Evolutionary conservation across 371 early-diverging fungal species (phyloP).

Genomic region (Gilbertella persicaria): DNA sequence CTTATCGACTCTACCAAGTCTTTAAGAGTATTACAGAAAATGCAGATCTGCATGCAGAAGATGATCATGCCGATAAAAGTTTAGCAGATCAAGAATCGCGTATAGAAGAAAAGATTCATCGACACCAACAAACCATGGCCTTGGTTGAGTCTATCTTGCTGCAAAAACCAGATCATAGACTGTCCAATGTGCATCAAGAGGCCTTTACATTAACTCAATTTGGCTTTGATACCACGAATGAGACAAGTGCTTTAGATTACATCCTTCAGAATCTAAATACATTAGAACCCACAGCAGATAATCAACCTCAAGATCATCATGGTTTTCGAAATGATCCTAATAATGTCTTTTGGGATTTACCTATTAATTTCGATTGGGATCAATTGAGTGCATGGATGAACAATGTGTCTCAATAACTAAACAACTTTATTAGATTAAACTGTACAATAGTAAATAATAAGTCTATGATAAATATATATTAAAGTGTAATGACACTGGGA

Average conservation of each 20-base stretch:
- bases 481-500: conserved; percentile 35
- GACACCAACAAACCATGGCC: background rate
- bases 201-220: conserved; percentile 46
- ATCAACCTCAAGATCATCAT: background rate
- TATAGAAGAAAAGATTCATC: conserved; percentile 8
- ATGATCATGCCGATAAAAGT: conserved; percentile 4
- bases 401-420: too few species aligned
- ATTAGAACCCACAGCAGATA: background rate
- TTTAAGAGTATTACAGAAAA: conserved; percentile 39
- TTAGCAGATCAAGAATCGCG: conserved; percentile 9
- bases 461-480: conserved; percentile 8
- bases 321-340: conserved; percentile 38
- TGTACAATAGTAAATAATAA: background rate
- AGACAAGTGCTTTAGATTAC: conserved; percentile 14
- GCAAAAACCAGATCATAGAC: background rate
- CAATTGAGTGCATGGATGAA: conserved; percentile 33
- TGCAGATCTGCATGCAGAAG: conserved; percentile 8
- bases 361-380: conserved; percentile 35
- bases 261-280: conserved; percentile 12
- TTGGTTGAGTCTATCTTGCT: conserved; percentile 15
- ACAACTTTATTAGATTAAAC: background rate
- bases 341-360: conserved; percentile 43
- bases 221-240: conserved; percentile 32
- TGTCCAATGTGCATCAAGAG: conserved; percentile 18
- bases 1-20: conserved; percentile 30